Base-by-base conservation (phyloP, 768 basidiomycete genomes). In the Tylopilus intermedius region DNA sequence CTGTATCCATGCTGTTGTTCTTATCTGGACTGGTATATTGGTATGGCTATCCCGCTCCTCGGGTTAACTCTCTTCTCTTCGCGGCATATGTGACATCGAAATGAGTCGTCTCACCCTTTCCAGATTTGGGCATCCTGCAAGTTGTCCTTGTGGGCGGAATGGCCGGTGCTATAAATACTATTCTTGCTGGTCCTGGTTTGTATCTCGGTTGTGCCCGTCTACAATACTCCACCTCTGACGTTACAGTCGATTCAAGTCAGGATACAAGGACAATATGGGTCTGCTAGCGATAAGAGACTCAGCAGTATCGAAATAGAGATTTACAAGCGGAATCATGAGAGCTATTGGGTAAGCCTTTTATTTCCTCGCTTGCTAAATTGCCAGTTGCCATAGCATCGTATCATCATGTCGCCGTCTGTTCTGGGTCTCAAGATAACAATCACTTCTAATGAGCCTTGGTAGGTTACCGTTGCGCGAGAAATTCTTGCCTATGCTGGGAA, bases 211-310 rank as follows among this genome's bases (percentile, higher is more conserved):
- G 10, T 22, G 11, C 11, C n/a, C 27, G 33, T 42, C 29, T 21
- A 6, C 14, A 24, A 30, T 4, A 3, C 32, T 21, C 15, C 13
- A 27, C 27, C 22, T 6, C 27, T 37, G 15, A 37, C 5, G 2
- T 32, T 22, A 49, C 55, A 91, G 90, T 93, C 47, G 96, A 99
- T 97, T 76, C 98, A 99, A 71, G 91, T 97, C 29, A 80, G 90
- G 15, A 96, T 96, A 94, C 94, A 96, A 70, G 94, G 88, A 7
- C 90, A 97, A 66, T 95, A 96, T 60, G 95, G 94, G 9, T 78
- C 76, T 4, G 76, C 81, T 10, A 77, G 79, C 8, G 94, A 97
- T 66, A 87, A 94, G 68, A 79, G 81, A 38, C 75, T 99, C 26
- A 72, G 85, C 35, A 77, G 73, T 7, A 77, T 97, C 8, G 81